Conservation (phyloP, 2,329 filamentous ascomycete genomes). For the Byssothecium circinans region DNA sequence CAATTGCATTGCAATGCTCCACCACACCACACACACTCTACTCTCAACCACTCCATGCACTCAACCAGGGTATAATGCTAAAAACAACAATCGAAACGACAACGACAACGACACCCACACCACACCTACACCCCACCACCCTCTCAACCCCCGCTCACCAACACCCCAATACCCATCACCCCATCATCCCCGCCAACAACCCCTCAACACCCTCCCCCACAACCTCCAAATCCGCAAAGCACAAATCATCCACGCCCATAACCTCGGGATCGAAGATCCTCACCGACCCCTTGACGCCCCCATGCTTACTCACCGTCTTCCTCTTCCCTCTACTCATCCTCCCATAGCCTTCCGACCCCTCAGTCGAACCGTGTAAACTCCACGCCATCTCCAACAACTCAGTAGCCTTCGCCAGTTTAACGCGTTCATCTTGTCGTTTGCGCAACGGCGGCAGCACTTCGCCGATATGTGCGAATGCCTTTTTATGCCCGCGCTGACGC, state of each 20-base stretch:
- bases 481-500: constrained; percentile 15
- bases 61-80: too few relatives aligned
- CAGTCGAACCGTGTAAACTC: neutral
- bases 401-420: constrained; percentile 6
- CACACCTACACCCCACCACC: too few relatives aligned
- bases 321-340: neutral
- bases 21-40: too few relatives aligned
- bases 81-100: too few relatives aligned
- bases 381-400: constrained; percentile 12
- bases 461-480: constrained; percentile 10
- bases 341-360: neutral
- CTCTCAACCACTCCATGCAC: too few relatives aligned
- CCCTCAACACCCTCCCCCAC: constrained; percentile 11
- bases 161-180: neutral
- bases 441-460: constrained; percentile 3
- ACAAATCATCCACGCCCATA: constrained; percentile 12
- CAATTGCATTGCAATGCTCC: too few relatives aligned
- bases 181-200: neutral
- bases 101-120: too few relatives aligned
- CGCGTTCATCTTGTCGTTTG: constrained; percentile 3
- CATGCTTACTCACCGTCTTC: neutral
- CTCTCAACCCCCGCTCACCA: too few relatives aligned
- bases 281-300: neutral
- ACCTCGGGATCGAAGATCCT: neutral
- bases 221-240: constrained; percentile 14